Evolutionary conservation across 805 yeast genomes (phyloP), one percentile per base, ranked within the genome.

Genomic region (Diddensiella santjacobensis): DNA sequence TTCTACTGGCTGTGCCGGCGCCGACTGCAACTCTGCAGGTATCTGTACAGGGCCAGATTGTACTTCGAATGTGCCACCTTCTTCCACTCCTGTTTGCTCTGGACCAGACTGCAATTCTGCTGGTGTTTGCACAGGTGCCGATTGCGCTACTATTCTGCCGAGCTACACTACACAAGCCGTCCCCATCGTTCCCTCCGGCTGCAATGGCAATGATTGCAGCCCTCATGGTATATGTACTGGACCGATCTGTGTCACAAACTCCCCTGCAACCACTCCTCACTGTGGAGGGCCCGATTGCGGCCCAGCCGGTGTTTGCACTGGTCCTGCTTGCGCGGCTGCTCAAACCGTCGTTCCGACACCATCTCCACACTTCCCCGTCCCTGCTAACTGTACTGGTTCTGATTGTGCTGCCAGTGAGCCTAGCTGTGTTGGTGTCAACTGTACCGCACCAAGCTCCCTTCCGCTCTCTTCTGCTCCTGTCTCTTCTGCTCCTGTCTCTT

Each of bases 381-480:
- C 31, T 26, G 31, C 11, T 8, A 26, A 8, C 38, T 35, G 38
- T 35, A 35, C 38, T 35, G 38, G 38, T 35, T 8, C 38, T 17
- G 38, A 8, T 17, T 35, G 38, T 35, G 38, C 18, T n/a, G 20
- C 38, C n/a, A n/a, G n/a, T n/a, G n/a, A n/a, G n/a, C n/a, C n/a
- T n/a, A n/a, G n/a, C n/a, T n/a, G n/a, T n/a, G n/a, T n/a, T n/a
- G n/a, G n/a, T n/a, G n/a, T n/a, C n/a, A n/a, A n/a, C n/a, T n/a
- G n/a, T n/a, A n/a, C n/a, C n/a, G n/a, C n/a, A n/a, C n/a, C n/a
- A n/a, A n/a, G n/a, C n/a, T n/a, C n/a, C n/a, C n/a, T 35, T 8
- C 6, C 38, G 38, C 38, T 17, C 20, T 6, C 44, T 6, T 6
- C 44, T 41, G 19, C 44, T 41, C 40, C 37, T 22, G 31, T 26